Conservation (phyloP, 2,329 filamentous ascomycete species). For the Curvularia lunata region DNA sequence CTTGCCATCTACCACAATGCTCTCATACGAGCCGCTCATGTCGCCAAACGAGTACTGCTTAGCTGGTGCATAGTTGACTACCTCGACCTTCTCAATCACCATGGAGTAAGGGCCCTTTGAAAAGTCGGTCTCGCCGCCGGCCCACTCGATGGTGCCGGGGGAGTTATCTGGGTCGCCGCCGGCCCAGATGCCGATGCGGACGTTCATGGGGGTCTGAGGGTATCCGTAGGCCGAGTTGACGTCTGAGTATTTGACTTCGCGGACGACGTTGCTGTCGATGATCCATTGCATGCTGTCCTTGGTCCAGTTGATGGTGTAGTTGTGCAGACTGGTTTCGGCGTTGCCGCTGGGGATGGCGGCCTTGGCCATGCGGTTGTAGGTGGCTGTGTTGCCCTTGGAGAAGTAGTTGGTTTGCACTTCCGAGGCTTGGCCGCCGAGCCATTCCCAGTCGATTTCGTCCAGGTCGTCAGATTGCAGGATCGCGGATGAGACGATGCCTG, state of each 20-base stretch:
- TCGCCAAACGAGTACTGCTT: slow-evolving; percentile 57
- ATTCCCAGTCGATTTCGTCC: slow-evolving; percentile 89
- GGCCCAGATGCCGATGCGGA: slow-evolving; percentile 52
- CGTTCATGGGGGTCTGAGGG: slow-evolving; percentile 76
- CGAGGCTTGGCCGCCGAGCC: slow-evolving; percentile 70
- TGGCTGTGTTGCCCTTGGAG: slow-evolving; percentile 55
- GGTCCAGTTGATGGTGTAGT: slow-evolving; percentile 74
- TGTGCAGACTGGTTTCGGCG: slow-evolving; percentile 65
- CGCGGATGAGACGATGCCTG: slow-evolving; percentile 79
- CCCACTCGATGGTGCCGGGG: slow-evolving; percentile 69
- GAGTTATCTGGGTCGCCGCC: slow-evolving; percentile 52
- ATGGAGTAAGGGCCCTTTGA: slow-evolving; percentile 55
- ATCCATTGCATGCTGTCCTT: slow-evolving; percentile 67
- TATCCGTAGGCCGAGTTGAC: slow-evolving; percentile 62
- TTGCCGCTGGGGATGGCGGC: slow-evolving; percentile 54
- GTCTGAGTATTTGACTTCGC: slow-evolving; percentile 64
- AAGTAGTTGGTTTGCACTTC: slow-evolving; percentile 77
- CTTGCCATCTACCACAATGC: slow-evolving; percentile 51
- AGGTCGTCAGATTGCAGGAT: slow-evolving; percentile 84
- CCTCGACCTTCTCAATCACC: slow-evolving; percentile 55
- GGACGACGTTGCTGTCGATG: slow-evolving; percentile 69
- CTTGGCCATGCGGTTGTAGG: slow-evolving; percentile 70
- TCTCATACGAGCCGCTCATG: slow-evolving; percentile 52
- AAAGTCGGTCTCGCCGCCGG: slow-evolving; percentile 62
- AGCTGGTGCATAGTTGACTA: slow-evolving; percentile 58